phyloP scores from a whole-genome alignment of 2,329 filamentous ascomycete species.

The Diaporthe ilicicola region DNA sequence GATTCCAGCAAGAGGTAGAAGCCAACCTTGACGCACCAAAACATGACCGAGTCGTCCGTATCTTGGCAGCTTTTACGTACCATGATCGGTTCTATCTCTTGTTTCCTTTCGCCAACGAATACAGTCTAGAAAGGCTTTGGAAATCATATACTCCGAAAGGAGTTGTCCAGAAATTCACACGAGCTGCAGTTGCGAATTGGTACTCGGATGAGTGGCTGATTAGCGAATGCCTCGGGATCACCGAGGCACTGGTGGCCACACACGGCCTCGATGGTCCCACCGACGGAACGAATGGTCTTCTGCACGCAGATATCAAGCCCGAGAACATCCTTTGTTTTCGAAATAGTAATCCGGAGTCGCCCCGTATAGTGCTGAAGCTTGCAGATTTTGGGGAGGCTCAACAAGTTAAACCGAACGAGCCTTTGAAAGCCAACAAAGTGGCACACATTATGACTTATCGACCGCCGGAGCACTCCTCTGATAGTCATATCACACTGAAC shows the following conservation, averaged over 20 bases:
- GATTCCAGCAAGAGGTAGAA: background rate
- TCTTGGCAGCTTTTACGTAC: background rate
- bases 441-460: background rate
- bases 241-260: background rate
- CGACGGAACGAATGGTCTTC: fast-evolving
- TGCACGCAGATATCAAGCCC: background rate
- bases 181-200: background rate
- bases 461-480: background rate
- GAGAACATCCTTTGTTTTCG: constrained; percentile 11
- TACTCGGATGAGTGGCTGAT: background rate
- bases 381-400: constrained; percentile 9
- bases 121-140: background rate
- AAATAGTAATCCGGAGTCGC: fast-evolving
- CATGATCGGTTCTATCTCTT: background rate
- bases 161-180: fast-evolving
- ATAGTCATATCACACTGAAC: background rate
- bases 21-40: background rate
- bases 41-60: background rate
- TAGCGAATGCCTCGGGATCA: background rate
- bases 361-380: background rate
- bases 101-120: background rate
- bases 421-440: background rate
- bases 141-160: background rate
- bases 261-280: background rate
- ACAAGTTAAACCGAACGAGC: fast-evolving